Evolutionary conservation across 1,284 basidiomycete genomes (phyloP), one percentile per base, ranked within the genome.

Genomic region (Hemileia vastatrix): DNA sequence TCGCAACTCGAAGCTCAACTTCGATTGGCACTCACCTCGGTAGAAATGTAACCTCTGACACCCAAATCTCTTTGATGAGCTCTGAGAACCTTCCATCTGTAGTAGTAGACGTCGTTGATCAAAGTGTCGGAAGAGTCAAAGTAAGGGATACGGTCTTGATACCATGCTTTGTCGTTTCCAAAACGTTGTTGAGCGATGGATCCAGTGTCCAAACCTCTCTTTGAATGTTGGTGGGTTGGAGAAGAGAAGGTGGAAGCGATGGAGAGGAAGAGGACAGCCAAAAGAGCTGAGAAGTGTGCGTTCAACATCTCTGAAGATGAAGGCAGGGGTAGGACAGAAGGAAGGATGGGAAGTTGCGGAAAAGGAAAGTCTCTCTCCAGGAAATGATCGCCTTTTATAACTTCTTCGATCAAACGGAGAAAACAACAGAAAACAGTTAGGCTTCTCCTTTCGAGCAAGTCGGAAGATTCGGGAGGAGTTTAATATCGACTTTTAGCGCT

Each of bases 91-190:
- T 56, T 11, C 54, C 52, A 57, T 3, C 58, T 52, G 40, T 61
- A 61, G 55, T 61, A 61, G 40, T 57, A 61, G 55, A 61, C 31
- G n/a, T 55, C 49, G 24, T 64, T 40, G 33, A 43, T 27, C 49
- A 15, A 44, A 27, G 19, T 4, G 31, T 64, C 57, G 43, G 31
- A 43, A 8, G 23, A 52, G 43, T 64, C 63, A 27, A 64, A 64
- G 23, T 52, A 62, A 21, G 59, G 55, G 24, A 62, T 52, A 27
- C 44, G 36, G 40, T 64, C 56, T 19, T 13, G 18, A 44, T 61
- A 61, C 58, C 58, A 61, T 31, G 51, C 45, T 6, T 43, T 6
- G 13, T 63, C 47, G 58, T 64, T 63, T 13, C 63, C 36, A 32
- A 27, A 64, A 27, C 48, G 45, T 24, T 61, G 55, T 27, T 21